A percentile compares a stretch with the other conserved stretches of the same genome.
These are phyloP conservation scores for Berberis vulgaris DNA, from an alignment of 164 flowering plant genomes.

Conservation along the genomic window DNA sequence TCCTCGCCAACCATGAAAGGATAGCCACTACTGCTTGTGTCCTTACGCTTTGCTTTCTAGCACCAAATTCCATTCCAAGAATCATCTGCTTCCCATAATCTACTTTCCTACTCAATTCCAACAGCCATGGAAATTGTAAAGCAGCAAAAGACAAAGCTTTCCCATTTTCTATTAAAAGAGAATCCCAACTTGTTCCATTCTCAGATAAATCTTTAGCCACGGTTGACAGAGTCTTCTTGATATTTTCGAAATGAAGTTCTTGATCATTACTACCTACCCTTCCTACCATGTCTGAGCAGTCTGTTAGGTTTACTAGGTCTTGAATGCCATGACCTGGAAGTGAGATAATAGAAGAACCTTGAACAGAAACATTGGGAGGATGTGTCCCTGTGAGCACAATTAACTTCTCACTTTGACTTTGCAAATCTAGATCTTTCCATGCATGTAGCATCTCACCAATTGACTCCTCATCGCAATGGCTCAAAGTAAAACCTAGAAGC, in stretches of 20 bases:
- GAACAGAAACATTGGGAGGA: conserved; percentile 36
- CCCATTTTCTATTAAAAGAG: conserved; percentile 52
- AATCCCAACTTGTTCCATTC: conserved; percentile 40
- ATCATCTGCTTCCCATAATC: conserved; percentile 28
- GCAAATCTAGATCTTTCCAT: conserved; percentile 95
- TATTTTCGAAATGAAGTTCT: conserved; percentile 23
- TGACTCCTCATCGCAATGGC: conserved; percentile 92
- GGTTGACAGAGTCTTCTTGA: conserved; percentile 29
- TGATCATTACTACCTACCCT: conserved; percentile 22
- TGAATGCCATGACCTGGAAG: conserved; percentile 22
- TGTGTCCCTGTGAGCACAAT: conserved; percentile 42
- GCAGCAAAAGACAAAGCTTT: conserved; percentile 67
- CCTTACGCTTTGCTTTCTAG: conserved; percentile 39
- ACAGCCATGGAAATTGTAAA: conserved; percentile 80
- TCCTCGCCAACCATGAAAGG: conserved; percentile 81
- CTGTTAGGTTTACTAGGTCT: conserved; percentile 19
- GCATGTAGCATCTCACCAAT: conserved; percentile 78
- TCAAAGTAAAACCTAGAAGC: conserved; percentile 82
- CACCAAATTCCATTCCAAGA: conserved; percentile 12
- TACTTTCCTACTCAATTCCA: conserved; percentile 45
- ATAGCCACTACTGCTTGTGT: conserved; percentile 49
- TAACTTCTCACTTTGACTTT: conserved; percentile 68
- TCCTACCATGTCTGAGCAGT: conserved; percentile 25
- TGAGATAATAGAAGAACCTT: conserved; percentile 31
- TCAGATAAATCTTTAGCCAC: conserved; percentile 51